Evolutionary conservation across 305 asterid genomes (phyloP), one percentile per base, ranked within the genome.

Genomic region (Euphrasia arctica): DNA sequence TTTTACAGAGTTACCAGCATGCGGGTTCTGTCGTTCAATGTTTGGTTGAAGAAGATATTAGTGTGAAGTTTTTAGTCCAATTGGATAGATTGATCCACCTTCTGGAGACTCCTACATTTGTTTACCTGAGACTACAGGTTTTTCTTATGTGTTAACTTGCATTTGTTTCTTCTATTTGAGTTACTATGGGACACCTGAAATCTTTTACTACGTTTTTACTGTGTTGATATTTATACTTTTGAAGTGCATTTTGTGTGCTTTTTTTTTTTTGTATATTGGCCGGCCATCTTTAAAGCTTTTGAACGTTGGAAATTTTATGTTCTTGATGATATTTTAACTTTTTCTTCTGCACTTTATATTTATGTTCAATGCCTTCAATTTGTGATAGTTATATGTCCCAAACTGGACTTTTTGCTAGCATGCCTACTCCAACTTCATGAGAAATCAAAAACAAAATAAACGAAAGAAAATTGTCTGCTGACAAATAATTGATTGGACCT

Each of bases 41-140:
- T 51, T 75, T 95, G 78, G 94, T 80, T 25, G 99, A 95, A 83
- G 98, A 89, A 70, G 98, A 95, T 75, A 89, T 95, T 68, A 91
- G 83, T 63, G 95, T 91, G 78, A 87, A 81, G 86, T 95, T 95
- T 73, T 75, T 95, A 73, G 97, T 91, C 69, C 99, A 95, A 72
- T 72, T 95, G 86, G 97, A 95, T 77, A 95, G 91, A 74, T 83
- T 95, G 74, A 84, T 95, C 81, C 88, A 83, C 82, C 94, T 95
- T 48, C 77, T 95, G 73, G 99, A 95, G 85, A 89, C 97, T 72
- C 98, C 99, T 56, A 89, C 89, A 42, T 95, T 95, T 79, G 92
- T 91, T 43, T 89, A 85, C 84, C 97, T 95, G 67, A 80, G 98
- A 78, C 87, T 95, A 68, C 99, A 95, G 98, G 99, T 95, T 69